Base-by-base conservation (phyloP, 1,284 basidiomycete species). In the Inonotus hispidus region DNA sequence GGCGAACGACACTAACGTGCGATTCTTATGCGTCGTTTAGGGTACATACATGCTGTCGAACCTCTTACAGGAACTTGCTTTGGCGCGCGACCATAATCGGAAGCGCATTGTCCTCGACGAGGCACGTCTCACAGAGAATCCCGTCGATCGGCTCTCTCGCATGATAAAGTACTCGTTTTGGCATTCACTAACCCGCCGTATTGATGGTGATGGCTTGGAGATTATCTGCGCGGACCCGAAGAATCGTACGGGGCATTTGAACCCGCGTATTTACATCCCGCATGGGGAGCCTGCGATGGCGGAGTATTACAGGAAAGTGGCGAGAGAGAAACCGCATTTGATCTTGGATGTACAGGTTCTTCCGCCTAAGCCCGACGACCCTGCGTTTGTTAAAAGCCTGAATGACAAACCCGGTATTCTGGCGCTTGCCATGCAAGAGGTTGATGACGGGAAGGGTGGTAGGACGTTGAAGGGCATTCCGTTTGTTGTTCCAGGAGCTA, bases 141-240 rank as follows among this genome's bases (percentile, higher is more conserved):
- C 96, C 0, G 95, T 99, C 47, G 94, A 97, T 72, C 90, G 96
- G 47, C 82, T 99, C 43, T 96, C 93, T 23, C 87, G 97, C 63
- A 98, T 99, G 96, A 99, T 99, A 77, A 92, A 90, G 72, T 88
- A 95, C 75, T 95, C 93, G 11, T 99, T 99, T 79, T 99, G 96
- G 96, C 92, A 96, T 73, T 93, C 95, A 8, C 81, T 99, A 55
- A 99, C 97, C 1, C 88, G 96, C 57, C 87, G 94, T 41, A 99
- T 99, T 70, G 97, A 99, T 71, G 95, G 93, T 0, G 94, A 98
- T 65, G 97, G 96, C 4, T 82, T 99, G 37, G 95, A 98, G 73
- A 92, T 94, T 64, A 98, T 98, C 65, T 94, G 94, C 58, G 91
- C 91, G 1, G 97, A 99, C 72, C 96, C 97, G 10, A 99, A 99